Conservation (phyloP, 106 monocot genomes). For the Phalaenopsis equestris region DNA sequence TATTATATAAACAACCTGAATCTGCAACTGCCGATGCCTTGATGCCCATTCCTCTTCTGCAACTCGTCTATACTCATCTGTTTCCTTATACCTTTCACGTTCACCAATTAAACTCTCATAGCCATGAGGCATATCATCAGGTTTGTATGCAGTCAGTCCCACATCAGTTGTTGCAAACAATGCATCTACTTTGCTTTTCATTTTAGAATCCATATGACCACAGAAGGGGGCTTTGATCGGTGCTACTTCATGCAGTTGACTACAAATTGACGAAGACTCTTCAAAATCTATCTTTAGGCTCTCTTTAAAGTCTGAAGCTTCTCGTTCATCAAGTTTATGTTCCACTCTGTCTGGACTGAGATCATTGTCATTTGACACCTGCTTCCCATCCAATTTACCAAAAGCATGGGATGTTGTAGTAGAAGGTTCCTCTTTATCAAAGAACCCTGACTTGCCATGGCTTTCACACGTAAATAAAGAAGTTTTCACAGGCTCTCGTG, state of each 20-base stretch:
- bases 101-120: conserved; percentile 41
- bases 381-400: not conserved
- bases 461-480: not conserved
- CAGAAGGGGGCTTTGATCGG: not conserved
- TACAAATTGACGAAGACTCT: not conserved
- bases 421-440: conserved; percentile 6
- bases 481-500: conserved; percentile 1
- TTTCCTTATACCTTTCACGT: conserved; percentile 77
- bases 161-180: conserved; percentile 4
- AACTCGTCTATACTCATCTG: conserved; percentile 70
- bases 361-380: not conserved
- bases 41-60: conserved; percentile 86
- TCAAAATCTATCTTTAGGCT: conserved; percentile 6
- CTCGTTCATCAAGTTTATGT: not conserved
- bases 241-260: not conserved
- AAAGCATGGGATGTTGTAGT: not conserved
- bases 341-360: conserved; percentile 12
- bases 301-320: conserved; percentile 1
- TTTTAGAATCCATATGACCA: not conserved
- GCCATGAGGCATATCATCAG: not conserved
- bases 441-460: not conserved
- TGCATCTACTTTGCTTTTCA: not conserved
- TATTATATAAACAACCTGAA: conserved; percentile 44
- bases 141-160: not conserved
- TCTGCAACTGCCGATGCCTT: conserved; percentile 49